Conservation (phyloP, 768 basidiomycete species). For the Agaricus subrufescens region DNA sequence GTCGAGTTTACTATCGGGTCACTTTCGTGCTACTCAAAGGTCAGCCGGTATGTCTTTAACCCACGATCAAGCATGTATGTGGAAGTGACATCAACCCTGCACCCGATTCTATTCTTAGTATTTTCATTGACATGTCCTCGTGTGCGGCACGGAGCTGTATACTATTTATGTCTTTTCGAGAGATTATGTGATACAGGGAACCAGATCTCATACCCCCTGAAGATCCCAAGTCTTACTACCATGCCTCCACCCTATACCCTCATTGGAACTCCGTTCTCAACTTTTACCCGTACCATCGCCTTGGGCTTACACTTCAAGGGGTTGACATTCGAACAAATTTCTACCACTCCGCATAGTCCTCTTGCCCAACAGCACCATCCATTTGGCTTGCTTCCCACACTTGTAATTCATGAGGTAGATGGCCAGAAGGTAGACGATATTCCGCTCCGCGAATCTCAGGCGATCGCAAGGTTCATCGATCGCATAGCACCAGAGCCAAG, state of each 20-base stretch:
- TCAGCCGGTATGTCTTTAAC: too few relatives aligned
- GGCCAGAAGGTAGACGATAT: conserved; percentile 17
- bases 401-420: conserved; percentile 22
- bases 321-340: conserved; percentile 19
- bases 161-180: too few relatives aligned
- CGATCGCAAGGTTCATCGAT: conserved; percentile 27
- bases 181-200: too few relatives aligned
- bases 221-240: neutral
- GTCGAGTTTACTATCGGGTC: too few relatives aligned
- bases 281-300: conserved; percentile 28
- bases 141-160: too few relatives aligned
- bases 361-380: conserved; percentile 23
- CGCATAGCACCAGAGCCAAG: conserved; percentile 23
- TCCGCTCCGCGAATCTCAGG: conserved; percentile 27
- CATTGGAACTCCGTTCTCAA: conserved; percentile 28
- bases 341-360: conserved; percentile 17
- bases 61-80: too few relatives aligned
- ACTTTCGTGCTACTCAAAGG: too few relatives aligned
- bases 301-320: conserved; percentile 26
- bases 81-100: too few relatives aligned
- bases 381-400: conserved; percentile 26
- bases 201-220: neutral
- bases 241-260: conserved; percentile 18
- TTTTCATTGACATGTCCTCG: too few relatives aligned
- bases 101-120: too few relatives aligned